Evolutionary conservation across 768 basidiomycete genomes (phyloP).

Genomic region (Leccinum fibrillosum): DNA sequence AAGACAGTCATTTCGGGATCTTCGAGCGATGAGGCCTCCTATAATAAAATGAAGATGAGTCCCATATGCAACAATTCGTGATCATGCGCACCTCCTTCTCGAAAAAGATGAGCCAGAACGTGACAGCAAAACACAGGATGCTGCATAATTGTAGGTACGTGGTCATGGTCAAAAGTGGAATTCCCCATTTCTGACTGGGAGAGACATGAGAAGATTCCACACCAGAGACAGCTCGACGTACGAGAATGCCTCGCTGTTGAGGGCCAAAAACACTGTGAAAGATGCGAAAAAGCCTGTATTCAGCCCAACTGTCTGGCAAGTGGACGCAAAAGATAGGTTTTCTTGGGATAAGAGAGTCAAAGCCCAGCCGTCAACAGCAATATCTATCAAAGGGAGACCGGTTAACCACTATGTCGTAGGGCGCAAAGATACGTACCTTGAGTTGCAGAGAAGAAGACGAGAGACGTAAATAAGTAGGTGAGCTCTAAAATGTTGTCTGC

Average conservation of each 20-base stretch:
- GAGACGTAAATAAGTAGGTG: constrained; percentile 79
- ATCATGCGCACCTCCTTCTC: constrained; percentile 75
- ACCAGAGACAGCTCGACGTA: constrained; percentile 32
- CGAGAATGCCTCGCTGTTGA: constrained; percentile 93
- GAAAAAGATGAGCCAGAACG: constrained; percentile 81
- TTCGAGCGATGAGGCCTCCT: constrained; percentile 74
- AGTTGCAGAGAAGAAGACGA: constrained; percentile 95
- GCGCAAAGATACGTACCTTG: constrained; percentile 61
- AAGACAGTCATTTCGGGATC: constrained; percentile 87
- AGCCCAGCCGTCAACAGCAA: constrained; percentile 94
- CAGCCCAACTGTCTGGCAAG: constrained; percentile 95
- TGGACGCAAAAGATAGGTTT: constrained; percentile 94
- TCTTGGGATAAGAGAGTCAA: constrained; percentile 86
- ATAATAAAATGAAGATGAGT: not conserved
- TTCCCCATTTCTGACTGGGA: constrained; percentile 67
- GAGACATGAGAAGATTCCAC: constrained; percentile 7
- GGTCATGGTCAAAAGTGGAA: constrained; percentile 66
- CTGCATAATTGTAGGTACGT: constrained; percentile 89
- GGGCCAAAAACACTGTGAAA: constrained; percentile 95
- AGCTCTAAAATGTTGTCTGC: constrained; percentile 73
- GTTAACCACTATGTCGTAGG: constrained; percentile 13
- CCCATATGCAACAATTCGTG: not conserved
- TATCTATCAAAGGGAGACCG: constrained; percentile 52
- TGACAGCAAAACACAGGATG: constrained; percentile 76
- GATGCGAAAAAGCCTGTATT: constrained; percentile 95